Base-by-base conservation (phyloP, 2,329 filamentous ascomycete species). In the Paracorniculantispora psalliotae region DNA sequence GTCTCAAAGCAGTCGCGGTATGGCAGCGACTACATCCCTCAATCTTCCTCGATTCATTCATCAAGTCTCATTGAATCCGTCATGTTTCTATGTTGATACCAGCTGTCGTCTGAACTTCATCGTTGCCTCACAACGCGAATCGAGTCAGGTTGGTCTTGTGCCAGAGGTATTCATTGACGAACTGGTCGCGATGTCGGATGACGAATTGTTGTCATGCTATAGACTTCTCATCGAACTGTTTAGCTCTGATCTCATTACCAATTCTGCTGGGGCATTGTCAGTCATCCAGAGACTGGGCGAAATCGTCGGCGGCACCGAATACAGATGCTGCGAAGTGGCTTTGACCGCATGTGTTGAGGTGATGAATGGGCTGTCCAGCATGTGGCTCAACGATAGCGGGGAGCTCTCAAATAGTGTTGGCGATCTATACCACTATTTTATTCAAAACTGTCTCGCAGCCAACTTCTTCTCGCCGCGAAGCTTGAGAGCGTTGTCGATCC, bases 351-450 rank as follows among this genome's bases (percentile, higher is more conserved):
- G 86, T 62, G 78, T 96, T 25, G 83, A 88, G 49, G 75, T 90
- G 57, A 81, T 96, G 69, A 76, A 82, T 54, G 83, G 81, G 37
- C 79, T 91, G 54, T 81, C 84, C 41, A 71, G 75, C 13, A 75
- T 84, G 41, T 94, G 90, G 90, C 74, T 79, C 2, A 78, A 83
- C 23, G 78, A 81, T 43, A 76, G 78, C 23, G 80, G 81, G 35
- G 77, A 84, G 1, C 76, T 96, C 2, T 81, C 80, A n/a, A 81
- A 83, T 3, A 79, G 82, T 43, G 90, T 88, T 3, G 82, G 85
- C 21, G 88, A 96, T 61, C 75, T 97, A 21, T 97, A 97, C 71
- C 75, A 82, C 47, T 91, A 91, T 76, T 88, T 94, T 63, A 81
- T 92, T 49, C 83, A 84, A 57, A 80, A 80, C 19, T 83, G 86